Conservation (phyloP, 2,329 filamentous ascomycete genomes). For the Mycocentrospora acerina region DNA sequence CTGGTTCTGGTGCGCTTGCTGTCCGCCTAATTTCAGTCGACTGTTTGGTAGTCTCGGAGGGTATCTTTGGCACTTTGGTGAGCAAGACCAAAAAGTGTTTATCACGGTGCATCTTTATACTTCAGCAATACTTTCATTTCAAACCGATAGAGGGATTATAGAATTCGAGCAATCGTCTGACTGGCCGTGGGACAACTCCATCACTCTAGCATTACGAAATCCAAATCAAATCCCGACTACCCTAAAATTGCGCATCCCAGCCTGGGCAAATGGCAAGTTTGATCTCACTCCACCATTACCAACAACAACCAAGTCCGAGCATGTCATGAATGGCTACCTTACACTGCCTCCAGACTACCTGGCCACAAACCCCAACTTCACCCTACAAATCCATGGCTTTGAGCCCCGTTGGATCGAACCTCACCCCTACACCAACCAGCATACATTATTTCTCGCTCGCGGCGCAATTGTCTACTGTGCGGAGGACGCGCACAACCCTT, state of each 20-base stretch:
- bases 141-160: conserved; percentile 37
- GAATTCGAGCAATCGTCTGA: conserved; percentile 53
- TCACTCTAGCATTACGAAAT: conserved; percentile 48
- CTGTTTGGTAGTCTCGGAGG: conserved; percentile 10
- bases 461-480: conserved; percentile 11
- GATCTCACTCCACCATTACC: conserved; percentile 23
- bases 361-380: conserved; percentile 40
- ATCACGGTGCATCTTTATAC: conserved; percentile 61
- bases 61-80: conserved; percentile 11
- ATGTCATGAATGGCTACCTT: conserved; percentile 20
- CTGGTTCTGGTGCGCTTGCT: conserved; percentile 55
- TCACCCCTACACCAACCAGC: conserved; percentile 59
- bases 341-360: neutral
- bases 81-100: conserved; percentile 48
- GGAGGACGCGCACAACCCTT: conserved; percentile 8
- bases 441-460: conserved; percentile 47
- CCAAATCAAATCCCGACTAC: conserved; percentile 37
- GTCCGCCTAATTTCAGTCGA: conserved; percentile 12
- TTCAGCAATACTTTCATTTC: conserved; percentile 49
- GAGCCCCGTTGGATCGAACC: conserved; percentile 53
- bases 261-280: conserved; percentile 48
- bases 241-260: conserved; percentile 57
- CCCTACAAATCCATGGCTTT: conserved; percentile 48
- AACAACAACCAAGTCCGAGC: conserved; percentile 18
- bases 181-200: conserved; percentile 60